These are phyloP conservation scores for Vigna hirtella DNA, from an alignment of 306 rosid genomes.

Conservation along the genomic window DNA sequence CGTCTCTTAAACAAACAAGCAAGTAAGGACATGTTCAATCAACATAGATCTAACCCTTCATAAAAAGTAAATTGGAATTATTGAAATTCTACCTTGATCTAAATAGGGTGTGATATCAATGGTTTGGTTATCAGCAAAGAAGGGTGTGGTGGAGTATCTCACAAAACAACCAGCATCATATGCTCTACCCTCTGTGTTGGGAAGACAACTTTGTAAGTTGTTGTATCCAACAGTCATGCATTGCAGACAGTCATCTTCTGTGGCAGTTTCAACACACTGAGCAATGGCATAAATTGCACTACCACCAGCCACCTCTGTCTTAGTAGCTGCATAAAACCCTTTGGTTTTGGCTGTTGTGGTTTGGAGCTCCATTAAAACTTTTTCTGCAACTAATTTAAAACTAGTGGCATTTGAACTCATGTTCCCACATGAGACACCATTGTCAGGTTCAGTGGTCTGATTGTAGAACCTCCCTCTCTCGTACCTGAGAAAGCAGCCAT, in stretches of 20 bases:
- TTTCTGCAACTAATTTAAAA: background rate
- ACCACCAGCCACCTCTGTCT: conserved; percentile 35
- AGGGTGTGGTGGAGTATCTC: conserved; percentile 61
- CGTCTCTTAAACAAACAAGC: too few species aligned
- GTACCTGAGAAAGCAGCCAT: too few species aligned
- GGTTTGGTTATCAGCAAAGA: conserved; percentile 63
- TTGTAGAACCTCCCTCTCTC: too few species aligned
- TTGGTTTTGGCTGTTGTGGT: conserved; percentile 44
- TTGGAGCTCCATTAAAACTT: conserved; percentile 40
- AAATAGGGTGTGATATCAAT: conserved; percentile 48
- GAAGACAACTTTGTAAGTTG: conserved; percentile 56
- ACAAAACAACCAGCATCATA: conserved; percentile 70
- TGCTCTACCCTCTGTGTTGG: conserved; percentile 54
- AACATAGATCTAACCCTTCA: too few species aligned
- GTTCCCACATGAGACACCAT: too few species aligned
- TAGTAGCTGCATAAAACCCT: conserved; percentile 60
- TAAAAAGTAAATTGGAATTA: too few species aligned
- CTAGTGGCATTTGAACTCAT: too few species aligned
- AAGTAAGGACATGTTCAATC: too few species aligned
- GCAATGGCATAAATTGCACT: conserved; percentile 60
- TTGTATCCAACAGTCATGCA: conserved; percentile 55
- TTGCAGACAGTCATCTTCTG: conserved; percentile 39
- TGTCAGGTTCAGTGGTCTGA: too few species aligned
- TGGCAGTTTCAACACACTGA: conserved; percentile 63
- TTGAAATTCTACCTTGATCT: conserved; percentile 42